Base-by-base conservation (phyloP, 2,329 filamentous ascomycete species). In the Arthroderma sp. region DNA sequence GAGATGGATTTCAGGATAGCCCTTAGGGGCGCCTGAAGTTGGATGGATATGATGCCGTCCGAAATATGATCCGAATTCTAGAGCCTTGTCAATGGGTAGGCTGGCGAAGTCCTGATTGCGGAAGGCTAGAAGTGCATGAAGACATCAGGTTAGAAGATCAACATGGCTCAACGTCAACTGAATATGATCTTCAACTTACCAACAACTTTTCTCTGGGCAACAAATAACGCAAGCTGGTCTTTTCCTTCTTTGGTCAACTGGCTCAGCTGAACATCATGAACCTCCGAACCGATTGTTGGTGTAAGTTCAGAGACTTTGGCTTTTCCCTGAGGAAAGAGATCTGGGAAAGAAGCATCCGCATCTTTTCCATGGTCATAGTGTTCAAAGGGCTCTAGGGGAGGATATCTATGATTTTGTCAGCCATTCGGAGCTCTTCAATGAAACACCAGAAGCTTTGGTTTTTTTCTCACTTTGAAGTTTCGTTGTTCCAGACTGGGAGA, bases 31-130 rank as follows among this genome's bases (percentile, higher is more conserved):
- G 1, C 85, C 84, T 0, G 79, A 84, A 0, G 83, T 83, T 3
- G 83, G 84, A 54, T 89, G 85, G 47, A 89, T 84, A 65, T 91
- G 85, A 53, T 83, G 81, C 6, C 82, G 78, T 39, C 85, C 85
- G 56, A 87, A 91, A 65, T 88, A 87, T 43, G 75, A 72, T 41
- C 78, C 83, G 51, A 78, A 80, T 15, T 81, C 71, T 33, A 86
- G 69, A 1, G 81, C 83, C 6, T 84, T 72, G 29, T 75, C 61
- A 55, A 88, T 86, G 5, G 81, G 74, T 7, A 86, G 69, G 51
- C 83, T 71, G 34, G 77, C 77, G 51, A 82, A 79, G 60, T 88
- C 81, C 57, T 88, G 84, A 55, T 79, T 72, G 27, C 83, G 77
- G 71, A 89, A 47, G 30, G 80, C 75, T 68, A 22, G n/a, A n/a